Evolutionary conservation across 176 grass and related monocot genomes (phyloP), one percentile per base, ranked within the genome.

Genomic region (Neostapfia colusana): DNA sequence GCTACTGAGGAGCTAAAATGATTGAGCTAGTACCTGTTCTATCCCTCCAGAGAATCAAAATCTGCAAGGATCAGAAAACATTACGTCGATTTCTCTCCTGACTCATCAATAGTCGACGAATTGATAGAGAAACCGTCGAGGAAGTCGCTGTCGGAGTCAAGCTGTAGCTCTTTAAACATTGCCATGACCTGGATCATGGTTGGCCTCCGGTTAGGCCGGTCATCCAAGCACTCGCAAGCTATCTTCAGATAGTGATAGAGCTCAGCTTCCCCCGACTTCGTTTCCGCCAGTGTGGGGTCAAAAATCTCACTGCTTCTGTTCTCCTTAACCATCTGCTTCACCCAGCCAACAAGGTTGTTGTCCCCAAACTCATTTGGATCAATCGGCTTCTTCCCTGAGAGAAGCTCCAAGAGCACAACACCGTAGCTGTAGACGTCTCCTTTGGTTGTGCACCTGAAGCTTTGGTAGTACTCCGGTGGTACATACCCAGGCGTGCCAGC

Each of bases 101-200:
- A 83, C 62, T 95, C 95, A 72, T 92, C 91, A 38, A 99, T 92
- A 6, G 88, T 80, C 0, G 84, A 86, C 9, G 70, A 84, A 18
- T 82, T 84, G 35, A 88, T 79, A 0, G 93, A 87, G 35, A 93
- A 85, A 0, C 87, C 85, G 17, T 99, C 91, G 0, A 95, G 84
- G 77, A 95, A 81, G 67, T 95, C 95, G 1, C 87, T 92, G 73
- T 99, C 95, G 0, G 91, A 84, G 35, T 93, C 91, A 8, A 89
- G 85, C 57, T 99, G 89, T 13, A 92, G 85, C 77, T 99, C 95
- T 57, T 95, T 95, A 43, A 99, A 95, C 95, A 99, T 99, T 0
- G 95, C 91, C 85, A 99, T 99, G 28, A 99, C 95, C 88, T 99
- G 95, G 25, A 99, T 99, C 91, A 99, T 99, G 11, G 89, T 99